Base-by-base conservation (phyloP, 768 basidiomycete genomes). In the Psilocybe azurescens region DNA sequence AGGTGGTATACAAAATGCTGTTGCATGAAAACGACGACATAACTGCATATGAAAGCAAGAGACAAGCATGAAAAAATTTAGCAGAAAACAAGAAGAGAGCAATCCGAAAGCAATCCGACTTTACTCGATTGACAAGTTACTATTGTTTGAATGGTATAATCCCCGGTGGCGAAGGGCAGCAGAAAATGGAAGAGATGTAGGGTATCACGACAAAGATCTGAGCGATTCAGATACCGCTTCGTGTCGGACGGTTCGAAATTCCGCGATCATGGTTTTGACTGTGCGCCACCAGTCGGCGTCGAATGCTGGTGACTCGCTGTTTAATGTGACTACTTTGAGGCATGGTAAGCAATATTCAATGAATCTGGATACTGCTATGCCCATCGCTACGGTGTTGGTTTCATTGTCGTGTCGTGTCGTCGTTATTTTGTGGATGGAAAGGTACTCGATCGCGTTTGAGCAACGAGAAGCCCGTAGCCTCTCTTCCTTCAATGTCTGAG, bases 271-370 rank as follows among this genome's bases (percentile, higher is more conserved):
- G 24, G 14, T 33, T 18, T 33, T 46, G 28, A 65, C 61, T 1
- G 18, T 48, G 14, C 33, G 24, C 65, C 65, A 65, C 65, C 65
- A 65, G 6, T 48, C 58, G 5, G 18, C 8, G 32, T 62, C 53
- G 33, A 10, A 6, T 24, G 11, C 47, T 16, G n/a, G 28, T 5
- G 24, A n/a, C 41, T 24, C 36, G 16, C 30, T 16, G 33, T 32
- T n/a, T 38, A 28, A 28, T 8, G 11, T 33, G 13, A 14, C 30
- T 36, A 16, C n/a, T 18, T 56, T 36, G 50, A 65, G 53, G 10
- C 50, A 10, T 20, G 61, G 65, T 14, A 65, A 60, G 51, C 32
- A 44, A 18, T 59, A 32, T 41, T 65, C 64, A 9, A 65, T 41
- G 38, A 59, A 65, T 24, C 58, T 36, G 3, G 64, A 41, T 16